Conservation (phyloP, 495 filamentous ascomycete species). For the Chaetomidium leptoderma region DNA sequence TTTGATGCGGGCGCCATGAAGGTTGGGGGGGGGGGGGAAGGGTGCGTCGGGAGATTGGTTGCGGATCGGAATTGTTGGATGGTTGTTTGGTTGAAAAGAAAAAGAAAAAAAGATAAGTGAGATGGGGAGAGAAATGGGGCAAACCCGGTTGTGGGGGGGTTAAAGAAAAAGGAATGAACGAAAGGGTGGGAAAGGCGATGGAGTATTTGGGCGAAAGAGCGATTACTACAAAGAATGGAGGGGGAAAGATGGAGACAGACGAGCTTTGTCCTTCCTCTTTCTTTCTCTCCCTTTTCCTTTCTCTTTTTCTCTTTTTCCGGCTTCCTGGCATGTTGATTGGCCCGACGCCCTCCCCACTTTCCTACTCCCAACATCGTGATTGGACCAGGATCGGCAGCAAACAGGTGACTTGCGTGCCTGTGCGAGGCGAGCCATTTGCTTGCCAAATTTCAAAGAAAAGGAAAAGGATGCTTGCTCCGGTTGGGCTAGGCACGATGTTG, state of each 20-base stretch:
- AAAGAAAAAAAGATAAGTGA: background rate
- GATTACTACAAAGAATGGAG: conserved; percentile 19
- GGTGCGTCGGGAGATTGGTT: background rate
- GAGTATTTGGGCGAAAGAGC: conserved; percentile 4
- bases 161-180: background rate
- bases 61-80: background rate
- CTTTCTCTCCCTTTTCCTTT: conserved; percentile 13
- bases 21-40: background rate
- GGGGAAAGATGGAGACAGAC: conserved; percentile 10
- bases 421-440: background rate
- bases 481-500: too few relatives aligned
- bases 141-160: background rate
- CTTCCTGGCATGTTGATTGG: conserved; percentile 2
- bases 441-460: background rate
- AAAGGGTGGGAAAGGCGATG: background rate
- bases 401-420: background rate
- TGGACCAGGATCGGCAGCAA: background rate
- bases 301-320: conserved; percentile 11
- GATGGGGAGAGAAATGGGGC: background rate
- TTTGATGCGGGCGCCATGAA: conserved; percentile 10
- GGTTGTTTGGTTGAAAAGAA: background rate
- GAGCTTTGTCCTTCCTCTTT: conserved; percentile 14
- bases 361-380: background rate
- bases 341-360: background rate
- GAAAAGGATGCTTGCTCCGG: too few relatives aligned